phyloP scores from a whole-genome alignment of 2,329 filamentous ascomycete species.

The Incumbomyces lentus region DNA sequence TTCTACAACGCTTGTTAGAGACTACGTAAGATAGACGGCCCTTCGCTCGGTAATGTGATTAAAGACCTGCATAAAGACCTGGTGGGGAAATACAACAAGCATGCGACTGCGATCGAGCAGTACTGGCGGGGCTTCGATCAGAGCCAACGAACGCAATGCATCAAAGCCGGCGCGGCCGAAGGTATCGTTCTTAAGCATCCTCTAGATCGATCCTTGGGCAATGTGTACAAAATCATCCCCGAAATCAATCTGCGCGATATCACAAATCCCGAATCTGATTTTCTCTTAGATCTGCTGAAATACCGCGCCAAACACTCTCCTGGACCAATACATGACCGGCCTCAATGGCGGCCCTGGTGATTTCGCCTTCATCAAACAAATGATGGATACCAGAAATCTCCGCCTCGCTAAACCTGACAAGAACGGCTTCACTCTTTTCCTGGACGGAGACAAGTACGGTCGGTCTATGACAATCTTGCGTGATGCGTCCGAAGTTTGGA shows the following conservation, averaged over 20 bases:
- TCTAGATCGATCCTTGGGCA: constrained; percentile 28
- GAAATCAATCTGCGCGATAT: constrained; percentile 39
- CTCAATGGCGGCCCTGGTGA: constrained; percentile 29
- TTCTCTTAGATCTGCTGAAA: constrained; percentile 30
- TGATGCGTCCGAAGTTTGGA: constrained; percentile 17
- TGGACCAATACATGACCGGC: constrained; percentile 28
- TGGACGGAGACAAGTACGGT: constrained; percentile 29
- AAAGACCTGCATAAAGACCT: constrained; percentile 25
- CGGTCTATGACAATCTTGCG: constrained; percentile 23
- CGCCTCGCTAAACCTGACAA: constrained; percentile 22
- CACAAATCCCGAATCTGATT: constrained; percentile 27
- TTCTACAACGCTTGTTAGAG: too few relatives aligned
- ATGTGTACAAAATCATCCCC: constrained; percentile 31
- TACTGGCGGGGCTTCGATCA: constrained; percentile 33
- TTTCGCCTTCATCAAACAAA: constrained; percentile 25
- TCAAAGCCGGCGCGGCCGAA: constrained; percentile 27
- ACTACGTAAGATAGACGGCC: too few relatives aligned
- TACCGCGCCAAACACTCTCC: constrained; percentile 27
- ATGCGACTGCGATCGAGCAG: constrained; percentile 27
- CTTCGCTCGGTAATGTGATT: constrained; percentile 1
- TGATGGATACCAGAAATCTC: constrained; percentile 28
- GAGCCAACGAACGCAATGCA: constrained; percentile 25
- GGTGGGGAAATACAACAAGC: constrained; percentile 28
- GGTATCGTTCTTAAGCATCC: constrained; percentile 29
- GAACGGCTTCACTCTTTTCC: constrained; percentile 31